Percentiles rank a stretch among this genome's conserved stretches.
phyloP scores from a whole-genome alignment of 805 yeast species.

The Candida pseudoglaebosa region DNA sequence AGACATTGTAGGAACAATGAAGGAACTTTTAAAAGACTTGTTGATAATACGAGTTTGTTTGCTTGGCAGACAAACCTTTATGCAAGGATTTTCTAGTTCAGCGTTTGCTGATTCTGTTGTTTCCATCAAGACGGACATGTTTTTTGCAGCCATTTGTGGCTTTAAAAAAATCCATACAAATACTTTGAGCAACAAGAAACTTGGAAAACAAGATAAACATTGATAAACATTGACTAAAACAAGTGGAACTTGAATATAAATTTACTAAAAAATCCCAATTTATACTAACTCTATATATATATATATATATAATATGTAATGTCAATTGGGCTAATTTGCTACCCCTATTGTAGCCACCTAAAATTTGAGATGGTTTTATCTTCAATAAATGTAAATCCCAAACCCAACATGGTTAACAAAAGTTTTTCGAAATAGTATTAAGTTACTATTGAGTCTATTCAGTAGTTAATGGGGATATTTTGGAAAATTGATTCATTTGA shows the following conservation, averaged over 20 bases:
- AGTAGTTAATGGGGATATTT: not conserved
- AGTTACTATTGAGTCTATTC: not conserved
- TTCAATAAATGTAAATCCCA: not conserved
- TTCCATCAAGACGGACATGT: too few species aligned
- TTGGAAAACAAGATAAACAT: too few species aligned
- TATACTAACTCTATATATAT: too few species aligned
- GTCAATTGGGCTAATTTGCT: too few species aligned
- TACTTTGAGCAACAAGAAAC: too few species aligned
- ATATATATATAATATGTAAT: too few species aligned
- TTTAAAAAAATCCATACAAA: not conserved
- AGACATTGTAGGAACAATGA: not conserved
- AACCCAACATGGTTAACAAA: not conserved
- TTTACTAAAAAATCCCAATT: too few species aligned
- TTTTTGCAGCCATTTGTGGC: constrained; percentile 1
- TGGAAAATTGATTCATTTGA: too few species aligned
- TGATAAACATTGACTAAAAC: too few species aligned
- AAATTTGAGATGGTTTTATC: not conserved
- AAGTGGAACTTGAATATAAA: too few species aligned
- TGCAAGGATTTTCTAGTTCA: not conserved
- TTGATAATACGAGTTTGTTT: too few species aligned
- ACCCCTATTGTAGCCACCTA: not conserved
- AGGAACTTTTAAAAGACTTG: not conserved
- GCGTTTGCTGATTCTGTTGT: too few species aligned
- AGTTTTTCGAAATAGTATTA: not conserved
- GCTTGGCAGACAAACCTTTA: not conserved